Percentiles rank a stretch among this genome's conserved stretches.
Evolutionary conservation across 805 yeast genomes (phyloP).

Genomic region (Saturnispora dispora): DNA sequence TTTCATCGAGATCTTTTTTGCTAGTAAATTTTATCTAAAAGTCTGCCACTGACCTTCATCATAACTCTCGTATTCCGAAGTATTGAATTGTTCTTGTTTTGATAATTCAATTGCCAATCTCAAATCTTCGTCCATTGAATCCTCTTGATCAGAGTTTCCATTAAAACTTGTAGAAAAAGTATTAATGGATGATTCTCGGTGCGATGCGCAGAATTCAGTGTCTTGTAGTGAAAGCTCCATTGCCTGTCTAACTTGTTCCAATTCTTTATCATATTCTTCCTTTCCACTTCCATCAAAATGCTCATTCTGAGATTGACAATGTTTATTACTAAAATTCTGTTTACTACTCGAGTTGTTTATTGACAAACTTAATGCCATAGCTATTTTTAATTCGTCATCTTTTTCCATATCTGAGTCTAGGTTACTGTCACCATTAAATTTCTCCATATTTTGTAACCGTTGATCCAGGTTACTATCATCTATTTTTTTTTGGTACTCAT

Average conservation of each 20-base stretch:
- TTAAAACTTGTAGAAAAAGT: not conserved
- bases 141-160: not conserved
- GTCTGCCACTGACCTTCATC: slow-evolving; percentile 9
- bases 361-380: slow-evolving; percentile 34
- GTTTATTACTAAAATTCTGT: not conserved
- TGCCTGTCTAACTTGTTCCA: not conserved
- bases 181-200: not conserved
- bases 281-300: not conserved
- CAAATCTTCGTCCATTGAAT: slow-evolving; percentile 12
- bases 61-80: not conserved
- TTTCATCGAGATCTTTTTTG: not conserved
- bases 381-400: slow-evolving; percentile 33
- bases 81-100: slow-evolving; percentile 8
- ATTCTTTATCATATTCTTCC: not conserved
- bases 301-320: not conserved
- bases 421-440: slow-evolving; percentile 35
- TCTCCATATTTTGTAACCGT: slow-evolving; percentile 18
- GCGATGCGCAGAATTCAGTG: not conserved
- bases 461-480: slow-evolving; percentile 19
- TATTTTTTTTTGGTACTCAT: slow-evolving; percentile 18
- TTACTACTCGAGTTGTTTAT: slow-evolving; percentile 8
- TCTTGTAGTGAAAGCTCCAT: slow-evolving; percentile 1
- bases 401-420: slow-evolving; percentile 25
- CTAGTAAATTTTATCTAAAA: not conserved
- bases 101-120: slow-evolving; percentile 12